Conservation (phyloP, 306 rosid species). For the Astragalus glycyphyllos region DNA sequence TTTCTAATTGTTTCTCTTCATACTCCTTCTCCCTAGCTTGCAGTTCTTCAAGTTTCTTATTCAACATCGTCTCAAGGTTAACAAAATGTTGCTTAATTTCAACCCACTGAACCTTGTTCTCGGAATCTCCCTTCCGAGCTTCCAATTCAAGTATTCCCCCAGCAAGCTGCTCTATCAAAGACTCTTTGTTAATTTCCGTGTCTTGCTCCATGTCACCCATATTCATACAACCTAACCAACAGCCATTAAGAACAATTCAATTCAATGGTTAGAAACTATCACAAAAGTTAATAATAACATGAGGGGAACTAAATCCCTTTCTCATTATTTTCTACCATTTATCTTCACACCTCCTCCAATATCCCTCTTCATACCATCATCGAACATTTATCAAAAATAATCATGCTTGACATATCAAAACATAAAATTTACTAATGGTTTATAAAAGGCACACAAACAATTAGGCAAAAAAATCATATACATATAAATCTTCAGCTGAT, state of each 20-base stretch:
- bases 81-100: conserved; percentile 73
- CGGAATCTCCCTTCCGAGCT: conserved; percentile 53
- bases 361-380: conserved; percentile 16
- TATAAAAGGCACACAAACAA: conserved; percentile 20
- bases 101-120: conserved; percentile 65
- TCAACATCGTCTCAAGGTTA: conserved; percentile 56
- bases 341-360: neutral
- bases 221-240: conserved; percentile 42
- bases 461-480: conserved; percentile 23
- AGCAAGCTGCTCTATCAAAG: conserved; percentile 66
- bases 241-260: conserved; percentile 44
- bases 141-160: conserved; percentile 61
- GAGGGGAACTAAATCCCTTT: conserved; percentile 24
- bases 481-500: neutral
- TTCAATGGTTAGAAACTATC: conserved; percentile 7
- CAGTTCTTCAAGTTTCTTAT: conserved; percentile 61
- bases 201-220: conserved; percentile 61
- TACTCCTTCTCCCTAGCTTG: conserved; percentile 68
- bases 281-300: conserved; percentile 13
- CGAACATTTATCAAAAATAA: neutral
- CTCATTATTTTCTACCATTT: conserved; percentile 5
- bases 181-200: conserved; percentile 36
- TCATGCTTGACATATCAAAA: conserved; percentile 7
- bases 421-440: neutral
- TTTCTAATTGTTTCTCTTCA: conserved; percentile 56